Evolutionary conservation across 2,329 filamentous ascomycete genomes (phyloP).

Genomic region (Zalaria sp.): DNA sequence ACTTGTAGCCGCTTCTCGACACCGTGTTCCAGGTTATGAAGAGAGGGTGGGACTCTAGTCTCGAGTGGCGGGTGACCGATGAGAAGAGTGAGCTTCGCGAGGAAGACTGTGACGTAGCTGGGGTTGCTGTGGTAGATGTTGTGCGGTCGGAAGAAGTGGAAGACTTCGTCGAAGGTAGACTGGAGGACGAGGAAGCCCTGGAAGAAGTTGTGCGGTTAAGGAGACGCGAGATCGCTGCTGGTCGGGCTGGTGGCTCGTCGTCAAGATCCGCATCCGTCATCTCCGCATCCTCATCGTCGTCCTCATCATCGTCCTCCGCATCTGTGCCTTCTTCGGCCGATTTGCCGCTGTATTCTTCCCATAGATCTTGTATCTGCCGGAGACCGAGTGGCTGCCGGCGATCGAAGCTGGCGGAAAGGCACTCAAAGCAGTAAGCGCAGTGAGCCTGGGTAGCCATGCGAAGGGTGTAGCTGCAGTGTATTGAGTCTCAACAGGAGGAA

Average conservation of each 20-base stretch:
- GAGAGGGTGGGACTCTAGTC: slow-evolving; percentile 44
- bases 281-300: slow-evolving; percentile 13
- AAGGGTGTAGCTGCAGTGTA: too few species aligned
- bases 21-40: slow-evolving; percentile 93
- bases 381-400: slow-evolving; percentile 54
- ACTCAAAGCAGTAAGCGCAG: slow-evolving; percentile 89
- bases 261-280: slow-evolving; percentile 15
- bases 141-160: slow-evolving; percentile 7
- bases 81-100: slow-evolving; percentile 31
- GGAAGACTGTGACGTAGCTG: slow-evolving; percentile 29
- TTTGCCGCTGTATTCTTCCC: slow-evolving; percentile 36
- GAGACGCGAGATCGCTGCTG: slow-evolving; percentile 31
- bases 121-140: slow-evolving; percentile 9
- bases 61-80: slow-evolving; percentile 13
- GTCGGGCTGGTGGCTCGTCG: slow-evolving; percentile 13
- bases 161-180: slow-evolving; percentile 13
- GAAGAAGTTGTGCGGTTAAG: slow-evolving; percentile 14
- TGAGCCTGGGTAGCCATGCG: slow-evolving; percentile 73
- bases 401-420: slow-evolving; percentile 61
- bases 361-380: slow-evolving; percentile 55
- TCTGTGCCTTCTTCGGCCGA: slow-evolving; percentile 17
- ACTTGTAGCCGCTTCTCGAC: slow-evolving; percentile 44
- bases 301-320: slow-evolving; percentile 23
- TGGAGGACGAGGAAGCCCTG: slow-evolving; percentile 14
- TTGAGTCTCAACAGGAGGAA: too few species aligned